Base-by-base conservation (phyloP, 345 rosid genomes). In the Diplotaxis tenuifolia region DNA sequence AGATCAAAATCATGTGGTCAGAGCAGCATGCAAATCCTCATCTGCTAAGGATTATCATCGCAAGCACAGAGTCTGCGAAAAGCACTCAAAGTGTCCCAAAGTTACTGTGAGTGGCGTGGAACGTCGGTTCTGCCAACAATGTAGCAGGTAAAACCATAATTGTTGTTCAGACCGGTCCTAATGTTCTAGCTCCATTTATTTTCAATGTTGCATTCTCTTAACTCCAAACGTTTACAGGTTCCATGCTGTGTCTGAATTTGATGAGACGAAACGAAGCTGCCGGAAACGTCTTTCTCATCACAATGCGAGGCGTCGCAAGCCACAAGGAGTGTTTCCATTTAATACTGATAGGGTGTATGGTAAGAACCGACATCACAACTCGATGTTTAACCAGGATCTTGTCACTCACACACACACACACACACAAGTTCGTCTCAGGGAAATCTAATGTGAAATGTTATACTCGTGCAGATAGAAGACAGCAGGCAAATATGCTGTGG, bases 271-370 rank as follows among this genome's bases (percentile, higher is more conserved):
- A 83, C 78, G 96, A 36, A 95, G 99, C 83, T 95, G 99, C 52
- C 92, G 99, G 7, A 84, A 84, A 79, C 93, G 97, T 45, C 93
- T 92, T 36, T 92, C 90, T 72, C 93, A 92, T 85, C 99, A 95
- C 73, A 95, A 95, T 85, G 99, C 96, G 12, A 83, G 99, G 82
- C 96, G 97, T 34, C 96, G 99, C 74, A 95, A 88, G 79, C 92
- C 96, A 58, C 97, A 83, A 20, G 96, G 86, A 57, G 78, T 85
- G 2, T 66, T 82, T 56, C 88, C 79, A 45, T 53, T 86, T 25
- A 86, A 74, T 76, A 75, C 88, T 25, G 82, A 83, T 31, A 77
- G 85, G 42, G 81, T 84, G 15, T 65, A 49, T 57, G 68, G 80
- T 77, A 65, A 36, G 57, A 63, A 56, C 34, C 62, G 3, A 64